Conservation (phyloP, 2,329 filamentous ascomycete species). For the Rhynchosporium agropyri region DNA sequence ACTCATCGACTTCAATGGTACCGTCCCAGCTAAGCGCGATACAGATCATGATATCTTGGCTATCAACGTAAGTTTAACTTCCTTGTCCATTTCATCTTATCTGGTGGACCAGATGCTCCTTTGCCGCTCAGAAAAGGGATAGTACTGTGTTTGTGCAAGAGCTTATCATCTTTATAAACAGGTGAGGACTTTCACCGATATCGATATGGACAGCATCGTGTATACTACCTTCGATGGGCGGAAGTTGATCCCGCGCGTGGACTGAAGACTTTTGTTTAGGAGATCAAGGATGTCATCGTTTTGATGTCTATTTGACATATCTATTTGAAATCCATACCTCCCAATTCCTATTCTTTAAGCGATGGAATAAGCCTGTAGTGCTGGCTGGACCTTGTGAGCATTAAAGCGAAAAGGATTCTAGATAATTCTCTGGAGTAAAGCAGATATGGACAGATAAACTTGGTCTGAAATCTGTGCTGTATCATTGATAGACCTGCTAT, state of each 20-base stretch:
- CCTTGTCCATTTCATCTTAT: background rate
- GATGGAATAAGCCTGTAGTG: too few species aligned
- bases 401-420: too few species aligned
- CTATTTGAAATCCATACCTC: too few species aligned
- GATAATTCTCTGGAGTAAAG: too few species aligned
- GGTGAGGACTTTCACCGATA: slow-evolving; percentile 32
- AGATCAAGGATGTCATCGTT: too few species aligned
- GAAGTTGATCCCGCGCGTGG: slow-evolving; percentile 17
- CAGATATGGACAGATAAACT: too few species aligned
- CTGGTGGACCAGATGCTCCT: background rate
- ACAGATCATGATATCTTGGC: slow-evolving; percentile 32
- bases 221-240: slow-evolving; percentile 34
- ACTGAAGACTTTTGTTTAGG: background rate
- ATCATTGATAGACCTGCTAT: too few species aligned
- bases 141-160: background rate
- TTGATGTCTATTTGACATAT: too few species aligned
- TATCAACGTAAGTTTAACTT: slow-evolving; percentile 31
- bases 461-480: too few species aligned
- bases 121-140: background rate
- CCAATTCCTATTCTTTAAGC: too few species aligned
- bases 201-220: slow-evolving; percentile 31
- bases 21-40: slow-evolving; percentile 21
- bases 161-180: slow-evolving; percentile 11
- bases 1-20: slow-evolving; percentile 29
- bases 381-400: too few species aligned